Percentiles rank a stretch among this genome's conserved stretches.
These are phyloP conservation scores for Vinca minor DNA, from an alignment of 257 asterid genomes.

Conservation along the genomic window DNA sequence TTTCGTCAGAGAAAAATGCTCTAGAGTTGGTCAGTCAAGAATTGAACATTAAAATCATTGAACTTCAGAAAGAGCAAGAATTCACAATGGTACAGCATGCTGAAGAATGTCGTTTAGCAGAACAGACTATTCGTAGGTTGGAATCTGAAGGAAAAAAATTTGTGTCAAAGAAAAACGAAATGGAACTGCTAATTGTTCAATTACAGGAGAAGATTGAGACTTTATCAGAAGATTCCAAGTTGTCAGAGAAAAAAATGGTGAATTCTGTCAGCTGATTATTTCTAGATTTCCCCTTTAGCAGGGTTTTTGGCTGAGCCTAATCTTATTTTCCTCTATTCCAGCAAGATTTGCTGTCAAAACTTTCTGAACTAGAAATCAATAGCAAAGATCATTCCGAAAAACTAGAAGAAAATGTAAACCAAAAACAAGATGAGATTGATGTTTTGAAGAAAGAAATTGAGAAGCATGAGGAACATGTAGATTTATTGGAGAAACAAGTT, in stretches of 20 bases:
- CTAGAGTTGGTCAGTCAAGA: conserved; percentile 52
- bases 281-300: conserved; percentile 20
- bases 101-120: conserved; percentile 79
- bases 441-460: conserved; percentile 47
- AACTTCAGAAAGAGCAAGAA: conserved; percentile 86
- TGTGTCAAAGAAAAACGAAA: conserved; percentile 51
- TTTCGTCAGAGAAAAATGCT: conserved; percentile 56
- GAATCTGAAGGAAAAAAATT: conserved; percentile 60
- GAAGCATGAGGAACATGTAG: conserved; percentile 38
- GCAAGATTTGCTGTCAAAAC: conserved; percentile 58
- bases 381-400: conserved; percentile 46
- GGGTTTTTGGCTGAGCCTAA: conserved; percentile 13
- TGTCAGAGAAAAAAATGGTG: conserved; percentile 67
- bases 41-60: conserved; percentile 49
- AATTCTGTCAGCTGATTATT: conserved; percentile 23
- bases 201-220: conserved; percentile 50
- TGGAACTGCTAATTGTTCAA: conserved; percentile 48
- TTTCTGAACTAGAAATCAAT: conserved; percentile 55
- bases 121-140: conserved; percentile 59
- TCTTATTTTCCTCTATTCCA: conserved; percentile 35
- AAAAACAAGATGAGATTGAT: conserved; percentile 59
- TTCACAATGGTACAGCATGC: conserved; percentile 83
- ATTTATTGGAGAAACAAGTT: conserved; percentile 53
- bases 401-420: conserved; percentile 49
- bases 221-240: conserved; percentile 51